These are phyloP conservation scores for Globisporangium sylvaticum DNA, from an alignment of 352 stramenopile species.

Conservation along the genomic window DNA sequence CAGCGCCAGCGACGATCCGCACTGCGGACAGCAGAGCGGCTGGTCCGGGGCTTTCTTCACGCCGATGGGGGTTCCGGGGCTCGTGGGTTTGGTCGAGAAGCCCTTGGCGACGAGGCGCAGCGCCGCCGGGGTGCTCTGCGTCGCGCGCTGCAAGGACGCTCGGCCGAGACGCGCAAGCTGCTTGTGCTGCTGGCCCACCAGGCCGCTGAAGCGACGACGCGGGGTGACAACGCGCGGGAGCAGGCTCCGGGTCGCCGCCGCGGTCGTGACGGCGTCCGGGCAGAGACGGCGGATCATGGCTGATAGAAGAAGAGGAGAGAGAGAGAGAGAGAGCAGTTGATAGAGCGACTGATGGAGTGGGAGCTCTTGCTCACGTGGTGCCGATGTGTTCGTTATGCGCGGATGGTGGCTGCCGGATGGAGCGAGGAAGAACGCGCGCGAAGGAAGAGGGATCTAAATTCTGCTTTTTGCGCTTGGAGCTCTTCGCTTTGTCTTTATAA, in stretches of 20 bases:
- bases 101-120: neutral
- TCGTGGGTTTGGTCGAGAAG: constrained; percentile 13
- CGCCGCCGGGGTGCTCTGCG: neutral
- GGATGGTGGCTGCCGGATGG: neutral
- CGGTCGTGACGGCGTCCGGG: constrained; percentile 1
- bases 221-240: neutral
- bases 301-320: neutral
- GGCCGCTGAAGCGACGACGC: neutral
- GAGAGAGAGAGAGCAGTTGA: neutral
- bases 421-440: neutral
- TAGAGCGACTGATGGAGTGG: neutral
- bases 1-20: constrained; percentile 47
- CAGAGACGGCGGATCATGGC: constrained; percentile 12
- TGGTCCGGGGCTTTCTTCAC: constrained; percentile 19
- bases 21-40: constrained; percentile 64
- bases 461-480: neutral
- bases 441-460: neutral
- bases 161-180: neutral
- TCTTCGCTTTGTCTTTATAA: neutral
- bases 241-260: neutral
- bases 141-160: neutral
- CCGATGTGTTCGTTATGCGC: neutral
- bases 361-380: neutral
- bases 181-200: neutral
- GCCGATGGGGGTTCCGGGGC: constrained; percentile 3